Conservation (phyloP, 805 yeast species). For the Vanderwaltozyma polyspora region DNA sequence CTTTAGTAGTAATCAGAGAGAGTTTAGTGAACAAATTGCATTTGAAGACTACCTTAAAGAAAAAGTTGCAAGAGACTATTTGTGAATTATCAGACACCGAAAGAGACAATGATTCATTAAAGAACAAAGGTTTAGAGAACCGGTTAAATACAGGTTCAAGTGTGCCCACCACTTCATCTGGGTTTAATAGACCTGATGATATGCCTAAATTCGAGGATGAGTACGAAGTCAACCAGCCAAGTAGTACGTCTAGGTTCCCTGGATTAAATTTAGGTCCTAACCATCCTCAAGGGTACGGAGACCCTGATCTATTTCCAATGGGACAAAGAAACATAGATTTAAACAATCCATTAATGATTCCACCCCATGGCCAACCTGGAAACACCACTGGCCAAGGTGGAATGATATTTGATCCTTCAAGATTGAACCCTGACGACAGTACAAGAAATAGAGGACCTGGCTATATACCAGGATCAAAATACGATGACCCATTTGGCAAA, state of each 20-base stretch:
- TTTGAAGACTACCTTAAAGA: no score
- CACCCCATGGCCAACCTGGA: slow-evolving; percentile 1
- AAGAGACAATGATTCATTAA: no score
- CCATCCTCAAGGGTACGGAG: slow-evolving; percentile 19
- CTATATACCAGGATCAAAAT: slow-evolving; percentile 25
- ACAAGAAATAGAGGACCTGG: slow-evolving; percentile 16
- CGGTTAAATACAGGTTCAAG: no score
- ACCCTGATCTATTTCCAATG: slow-evolving; percentile 25
- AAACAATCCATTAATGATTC: slow-evolving; percentile 9
- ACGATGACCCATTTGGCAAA: slow-evolving; percentile 26
- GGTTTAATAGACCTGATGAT: slow-evolving; percentile 15
- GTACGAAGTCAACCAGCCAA: slow-evolving; percentile 24
- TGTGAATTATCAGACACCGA: no score
- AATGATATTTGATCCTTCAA: slow-evolving; percentile 26
- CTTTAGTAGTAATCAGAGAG: no score
- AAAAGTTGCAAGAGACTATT: no score
- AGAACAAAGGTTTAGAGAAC: no score
- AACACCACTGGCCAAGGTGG: slow-evolving; percentile 16
- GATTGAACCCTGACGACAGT: slow-evolving; percentile 1
- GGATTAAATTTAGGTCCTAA: slow-evolving; percentile 3
- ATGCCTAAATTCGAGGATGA: slow-evolving; percentile 29
- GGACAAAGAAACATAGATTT: slow-evolving; percentile 22
- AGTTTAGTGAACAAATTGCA: no score
- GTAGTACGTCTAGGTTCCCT: slow-evolving; percentile 9
- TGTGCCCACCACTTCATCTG: no score